Evolutionary conservation across 1,284 basidiomycete species (phyloP), one percentile per base, ranked within the genome.

Genomic region (Melampsora americana): DNA sequence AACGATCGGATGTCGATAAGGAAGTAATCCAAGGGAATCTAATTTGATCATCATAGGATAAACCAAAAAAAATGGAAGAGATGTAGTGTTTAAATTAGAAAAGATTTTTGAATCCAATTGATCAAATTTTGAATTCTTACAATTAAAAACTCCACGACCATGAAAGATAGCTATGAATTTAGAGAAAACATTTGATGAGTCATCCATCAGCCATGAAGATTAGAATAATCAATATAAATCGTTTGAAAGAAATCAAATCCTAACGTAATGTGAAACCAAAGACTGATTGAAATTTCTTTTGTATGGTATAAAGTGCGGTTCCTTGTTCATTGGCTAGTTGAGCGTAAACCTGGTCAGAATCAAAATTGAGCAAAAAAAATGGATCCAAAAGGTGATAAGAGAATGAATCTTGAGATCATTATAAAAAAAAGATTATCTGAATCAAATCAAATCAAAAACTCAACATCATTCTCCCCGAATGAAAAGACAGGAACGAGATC

Each of bases 231-330:
- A n/a, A n/a, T n/a, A n/a, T n/a, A n/a, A n/a, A n/a, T n/a, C n/a
- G n/a, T n/a, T n/a, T n/a, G n/a, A n/a, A n/a, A n/a, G n/a, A n/a
- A n/a, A n/a, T n/a, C 83, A 95, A 93, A 84, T 97, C 95, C 59
- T 95, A 83, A 28, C 95, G 95, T n/a, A 99, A 84, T 0, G 95
- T 99, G 82, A 98, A 99, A 0, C 95, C 96, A 81, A 98, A 97
- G 53, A 92, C 83, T 66, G 86, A 87, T 83, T 97, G 93, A 83
- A 98, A 96, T 79, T 88, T 89, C 83, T 92, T 92, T 83, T 98
- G 94, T 11, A 96, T 80, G 28, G 85, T 87, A 84, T 93, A 92
- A 46, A 98, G 84, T n/a, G 89, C 89, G 0, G 95, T 96, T 0
- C 95, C 95, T 80, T 90, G 90, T 80, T 93, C 89, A 82, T 97